phyloP scores from a whole-genome alignment of 805 yeast genomes.

The Komagataella phaffii region DNA sequence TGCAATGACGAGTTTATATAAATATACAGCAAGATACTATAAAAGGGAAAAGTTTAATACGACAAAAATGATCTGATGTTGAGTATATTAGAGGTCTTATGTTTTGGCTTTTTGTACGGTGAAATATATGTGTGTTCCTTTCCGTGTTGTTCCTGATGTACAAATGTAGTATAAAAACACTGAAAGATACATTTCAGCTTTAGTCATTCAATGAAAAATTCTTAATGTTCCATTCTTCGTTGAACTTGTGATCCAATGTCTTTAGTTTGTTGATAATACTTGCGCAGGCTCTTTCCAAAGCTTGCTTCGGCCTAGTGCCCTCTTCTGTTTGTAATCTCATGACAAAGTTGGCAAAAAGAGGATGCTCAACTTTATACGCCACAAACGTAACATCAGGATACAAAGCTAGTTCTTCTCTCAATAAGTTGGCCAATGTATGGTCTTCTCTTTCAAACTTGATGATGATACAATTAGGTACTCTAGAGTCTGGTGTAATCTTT shows the following conservation, averaged over 20 bases:
- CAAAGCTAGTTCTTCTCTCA: conserved; percentile 73
- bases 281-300: conserved; percentile 82
- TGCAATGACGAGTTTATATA: background rate
- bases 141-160: background rate
- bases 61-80: background rate
- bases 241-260: conserved; percentile 62
- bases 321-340: conserved; percentile 94
- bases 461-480: conserved; percentile 89
- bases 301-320: conserved; percentile 84
- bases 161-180: background rate
- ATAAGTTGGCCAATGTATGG: conserved; percentile 86
- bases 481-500: conserved; percentile 82
- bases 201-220: conserved; percentile 22
- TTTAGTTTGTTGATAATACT: conserved; percentile 70
- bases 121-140: background rate
- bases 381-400: conserved; percentile 90
- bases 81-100: background rate
- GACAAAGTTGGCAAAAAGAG: conserved; percentile 87
- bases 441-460: conserved; percentile 94
- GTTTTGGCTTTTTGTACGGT: conserved; percentile 10
- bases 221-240: conserved; percentile 87
- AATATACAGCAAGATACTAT: background rate
- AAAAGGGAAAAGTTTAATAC: background rate
- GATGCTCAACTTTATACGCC: conserved; percentile 97
- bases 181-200: background rate